These are phyloP conservation scores for Saccharomycopsis vini DNA, from an alignment of 805 yeast species.

Conservation along the genomic window DNA sequence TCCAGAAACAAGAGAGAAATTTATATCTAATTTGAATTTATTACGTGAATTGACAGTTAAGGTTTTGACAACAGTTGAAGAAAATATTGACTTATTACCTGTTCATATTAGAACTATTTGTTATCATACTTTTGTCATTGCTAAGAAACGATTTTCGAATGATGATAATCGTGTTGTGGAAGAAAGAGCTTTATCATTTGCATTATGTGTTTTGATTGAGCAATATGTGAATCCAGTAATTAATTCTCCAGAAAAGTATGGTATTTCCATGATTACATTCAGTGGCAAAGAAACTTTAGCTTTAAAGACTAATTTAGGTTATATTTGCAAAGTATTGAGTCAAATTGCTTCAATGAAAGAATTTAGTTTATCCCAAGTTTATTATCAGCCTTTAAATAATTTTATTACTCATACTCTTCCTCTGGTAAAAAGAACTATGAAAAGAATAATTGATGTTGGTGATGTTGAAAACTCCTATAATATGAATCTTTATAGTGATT, in stretches of 20 bases:
- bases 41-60: conserved; percentile 65
- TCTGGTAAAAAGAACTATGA: conserved; percentile 37
- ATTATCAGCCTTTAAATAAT: conserved; percentile 72
- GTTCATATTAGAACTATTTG: conserved; percentile 49
- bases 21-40: conserved; percentile 63
- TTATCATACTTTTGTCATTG: conserved; percentile 32
- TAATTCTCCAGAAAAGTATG: conserved; percentile 47
- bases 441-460: conserved; percentile 42
- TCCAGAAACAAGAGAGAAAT: conserved; percentile 57
- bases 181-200: conserved; percentile 51
- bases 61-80: conserved; percentile 44
- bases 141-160: conserved; percentile 40
- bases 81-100: conserved; percentile 39
- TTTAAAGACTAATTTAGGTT: conserved; percentile 40
- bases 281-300: conserved; percentile 23
- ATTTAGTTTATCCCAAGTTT: conserved; percentile 52
- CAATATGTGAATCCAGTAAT: conserved; percentile 42
- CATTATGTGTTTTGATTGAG: conserved; percentile 55
- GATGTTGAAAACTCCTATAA: conserved; percentile 53
- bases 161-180: conserved; percentile 36
- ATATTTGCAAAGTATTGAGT: conserved; percentile 47
- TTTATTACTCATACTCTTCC: conserved; percentile 48
- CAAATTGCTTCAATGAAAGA: conserved; percentile 63
- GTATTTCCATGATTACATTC: conserved; percentile 30
- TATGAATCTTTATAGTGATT: conserved; percentile 60